Conservation (phyloP, 768 basidiomycete species). For the Atractiella rhizophila region DNA sequence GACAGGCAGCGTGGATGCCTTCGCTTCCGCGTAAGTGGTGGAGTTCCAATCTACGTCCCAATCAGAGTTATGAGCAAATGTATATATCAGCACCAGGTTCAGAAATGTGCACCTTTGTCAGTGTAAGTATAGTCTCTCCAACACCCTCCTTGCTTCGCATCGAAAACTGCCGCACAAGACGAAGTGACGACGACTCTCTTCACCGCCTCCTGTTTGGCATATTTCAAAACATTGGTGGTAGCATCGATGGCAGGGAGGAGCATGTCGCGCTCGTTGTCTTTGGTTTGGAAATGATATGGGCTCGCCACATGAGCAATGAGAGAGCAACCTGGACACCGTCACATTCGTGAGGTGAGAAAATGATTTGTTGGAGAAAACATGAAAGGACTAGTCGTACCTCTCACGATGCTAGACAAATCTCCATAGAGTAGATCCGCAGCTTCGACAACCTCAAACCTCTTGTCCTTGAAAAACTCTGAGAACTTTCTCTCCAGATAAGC, state of each 20-base stretch:
- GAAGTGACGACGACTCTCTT: constrained; percentile 15
- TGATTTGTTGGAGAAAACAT: too few relatives aligned
- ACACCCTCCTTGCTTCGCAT: constrained; percentile 9
- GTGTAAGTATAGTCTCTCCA: constrained; percentile 17
- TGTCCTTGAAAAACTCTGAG: too few relatives aligned
- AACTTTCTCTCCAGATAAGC: too few relatives aligned
- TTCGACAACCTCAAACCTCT: too few relatives aligned
- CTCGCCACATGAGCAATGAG: constrained; percentile 5
- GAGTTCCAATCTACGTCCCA: constrained; percentile 15
- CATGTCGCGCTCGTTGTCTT: constrained; percentile 6
- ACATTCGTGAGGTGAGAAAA: too few relatives aligned
- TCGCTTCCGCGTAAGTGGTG: constrained; percentile 8
- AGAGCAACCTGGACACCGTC: too few relatives aligned
- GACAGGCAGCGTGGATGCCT: neutral
- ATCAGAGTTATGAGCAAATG: too few relatives aligned
- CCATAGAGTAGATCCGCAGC: too few relatives aligned
- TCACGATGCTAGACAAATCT: too few relatives aligned
- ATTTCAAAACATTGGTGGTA: constrained; percentile 11
- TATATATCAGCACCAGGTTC: too few relatives aligned
- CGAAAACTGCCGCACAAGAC: constrained; percentile 13
- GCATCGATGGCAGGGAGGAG: constrained; percentile 15
- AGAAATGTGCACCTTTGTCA: too few relatives aligned
- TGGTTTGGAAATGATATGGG: constrained; percentile 4
- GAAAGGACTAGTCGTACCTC: too few relatives aligned
- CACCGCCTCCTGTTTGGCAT: constrained; percentile 10